phyloP scores from a whole-genome alignment of 352 stramenopile species.

The Globisporangium takayamanum region DNA sequence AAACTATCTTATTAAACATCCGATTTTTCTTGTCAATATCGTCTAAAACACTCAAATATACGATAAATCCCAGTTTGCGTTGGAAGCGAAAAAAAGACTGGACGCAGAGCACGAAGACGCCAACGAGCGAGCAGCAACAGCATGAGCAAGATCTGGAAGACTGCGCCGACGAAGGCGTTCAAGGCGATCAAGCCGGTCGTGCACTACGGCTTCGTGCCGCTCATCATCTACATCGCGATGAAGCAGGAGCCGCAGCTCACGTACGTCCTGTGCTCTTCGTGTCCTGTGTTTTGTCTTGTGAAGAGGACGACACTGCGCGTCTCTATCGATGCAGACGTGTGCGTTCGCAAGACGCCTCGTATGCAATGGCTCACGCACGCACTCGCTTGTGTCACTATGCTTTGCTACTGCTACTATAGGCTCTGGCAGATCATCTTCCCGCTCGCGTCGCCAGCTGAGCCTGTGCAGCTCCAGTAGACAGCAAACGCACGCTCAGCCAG shows the following conservation, averaged over 20 bases:
- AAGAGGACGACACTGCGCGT: no score
- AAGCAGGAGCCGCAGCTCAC: slow-evolving; percentile 72
- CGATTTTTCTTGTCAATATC: no score
- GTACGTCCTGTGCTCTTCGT: slow-evolving; percentile 24
- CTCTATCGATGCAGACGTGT: background rate
- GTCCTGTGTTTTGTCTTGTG: background rate
- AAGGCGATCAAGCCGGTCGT: slow-evolving; percentile 83
- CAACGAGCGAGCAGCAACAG: background rate
- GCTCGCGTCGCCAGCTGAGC: slow-evolving; percentile 55
- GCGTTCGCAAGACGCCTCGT: background rate
- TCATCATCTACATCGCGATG: slow-evolving; percentile 75
- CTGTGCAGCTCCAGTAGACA: slow-evolving; percentile 33
- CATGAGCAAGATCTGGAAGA: slow-evolving; percentile 74
- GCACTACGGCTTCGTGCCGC: slow-evolving; percentile 74
- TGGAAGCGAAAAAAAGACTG: slow-evolving; percentile 11
- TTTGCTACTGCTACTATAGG: slow-evolving; percentile 16
- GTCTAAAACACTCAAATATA: no score
- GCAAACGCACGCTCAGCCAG: background rate
- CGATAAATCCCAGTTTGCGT: background rate
- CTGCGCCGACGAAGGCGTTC: slow-evolving; percentile 61
- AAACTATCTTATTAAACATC: no score
- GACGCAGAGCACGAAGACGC: background rate
- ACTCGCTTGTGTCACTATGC: background rate
- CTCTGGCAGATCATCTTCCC: slow-evolving; percentile 72
- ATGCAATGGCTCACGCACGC: background rate